Conservation (phyloP, 371 early-diverging fungal genomes). For the Actinomucor elegans region DNA sequence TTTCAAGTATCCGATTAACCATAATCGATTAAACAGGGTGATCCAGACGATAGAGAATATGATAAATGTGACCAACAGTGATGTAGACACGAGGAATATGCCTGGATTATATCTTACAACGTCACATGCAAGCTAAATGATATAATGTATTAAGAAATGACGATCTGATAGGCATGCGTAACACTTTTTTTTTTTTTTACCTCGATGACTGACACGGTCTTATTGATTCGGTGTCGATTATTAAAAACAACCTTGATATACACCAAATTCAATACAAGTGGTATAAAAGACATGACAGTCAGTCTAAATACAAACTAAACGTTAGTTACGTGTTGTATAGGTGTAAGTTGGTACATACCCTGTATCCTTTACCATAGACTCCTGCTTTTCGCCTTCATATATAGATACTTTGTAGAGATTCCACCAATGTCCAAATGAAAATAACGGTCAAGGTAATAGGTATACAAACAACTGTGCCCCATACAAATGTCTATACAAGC, state of each 20-base stretch:
- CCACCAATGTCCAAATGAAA: slow-evolving; percentile 58
- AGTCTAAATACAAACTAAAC: no score
- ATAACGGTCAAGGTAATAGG: slow-evolving; percentile 52
- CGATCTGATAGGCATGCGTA: neutral
- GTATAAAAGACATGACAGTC: slow-evolving; percentile 55
- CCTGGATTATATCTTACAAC: slow-evolving; percentile 71
- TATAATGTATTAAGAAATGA: neutral
- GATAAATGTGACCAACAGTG: slow-evolving; percentile 55
- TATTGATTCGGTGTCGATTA: slow-evolving; percentile 46
- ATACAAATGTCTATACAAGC: slow-evolving; percentile 54
- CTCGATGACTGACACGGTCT: slow-evolving; percentile 62
- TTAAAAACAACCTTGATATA: slow-evolving; percentile 38
- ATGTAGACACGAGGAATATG: slow-evolving; percentile 60
- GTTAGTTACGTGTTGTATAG: neutral
- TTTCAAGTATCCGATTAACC: slow-evolving; percentile 59
- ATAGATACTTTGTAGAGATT: slow-evolving; percentile 45
- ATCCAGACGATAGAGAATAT: slow-evolving; percentile 70
- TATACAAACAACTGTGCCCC: slow-evolving; percentile 58
- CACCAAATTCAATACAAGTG: slow-evolving; percentile 47
- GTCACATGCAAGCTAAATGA: slow-evolving; percentile 69
- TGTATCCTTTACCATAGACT: slow-evolving; percentile 43
- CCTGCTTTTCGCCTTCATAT: slow-evolving; percentile 28
- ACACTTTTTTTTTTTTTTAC: slow-evolving; percentile 21
- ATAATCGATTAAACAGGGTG: slow-evolving; percentile 64
- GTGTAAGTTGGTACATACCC: slow-evolving; percentile 12